Evolutionary conservation across 2,329 filamentous ascomycete genomes (phyloP).

Genomic region (Neopestalotiopsis sp.): DNA sequence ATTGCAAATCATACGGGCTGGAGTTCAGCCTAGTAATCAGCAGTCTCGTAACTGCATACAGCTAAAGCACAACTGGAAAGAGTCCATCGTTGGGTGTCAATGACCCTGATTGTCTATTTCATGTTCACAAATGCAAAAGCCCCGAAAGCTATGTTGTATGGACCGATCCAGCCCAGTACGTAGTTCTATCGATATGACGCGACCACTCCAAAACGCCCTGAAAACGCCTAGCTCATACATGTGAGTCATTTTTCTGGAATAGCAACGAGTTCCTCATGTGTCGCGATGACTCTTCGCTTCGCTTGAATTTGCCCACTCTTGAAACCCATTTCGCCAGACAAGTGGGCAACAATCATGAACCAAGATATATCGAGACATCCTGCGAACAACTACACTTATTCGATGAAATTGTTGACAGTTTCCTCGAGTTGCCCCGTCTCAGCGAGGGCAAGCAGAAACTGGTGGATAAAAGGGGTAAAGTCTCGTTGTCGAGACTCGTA

Average conservation of each 20-base stretch:
- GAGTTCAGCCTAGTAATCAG: background rate
- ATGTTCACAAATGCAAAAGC: background rate
- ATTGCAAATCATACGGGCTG: background rate
- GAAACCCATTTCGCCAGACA: background rate
- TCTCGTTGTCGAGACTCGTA: conserved; percentile 43
- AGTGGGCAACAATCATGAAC: background rate
- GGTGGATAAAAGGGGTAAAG: conserved; percentile 15
- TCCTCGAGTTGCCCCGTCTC: conserved; percentile 2
- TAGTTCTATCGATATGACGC: background rate
- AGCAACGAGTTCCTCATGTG: background rate
- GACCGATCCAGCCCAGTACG: background rate
- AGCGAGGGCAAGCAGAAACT: conserved; percentile 9
- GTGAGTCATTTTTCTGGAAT: background rate
- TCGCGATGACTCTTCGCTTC: background rate
- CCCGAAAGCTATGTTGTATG: background rate
- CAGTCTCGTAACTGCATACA: background rate
- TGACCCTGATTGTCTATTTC: background rate
- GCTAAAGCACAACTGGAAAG: background rate
- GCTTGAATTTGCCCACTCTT: background rate
- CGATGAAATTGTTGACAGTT: conserved; percentile 5
- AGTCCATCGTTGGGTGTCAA: background rate
- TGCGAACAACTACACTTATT: background rate
- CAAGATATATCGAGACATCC: background rate
- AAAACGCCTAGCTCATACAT: background rate
- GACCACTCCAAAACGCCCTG: background rate